phyloP scores from a whole-genome alignment of 371 early-diverging fungal species.

The Syncephalis plumigaleata region DNA sequence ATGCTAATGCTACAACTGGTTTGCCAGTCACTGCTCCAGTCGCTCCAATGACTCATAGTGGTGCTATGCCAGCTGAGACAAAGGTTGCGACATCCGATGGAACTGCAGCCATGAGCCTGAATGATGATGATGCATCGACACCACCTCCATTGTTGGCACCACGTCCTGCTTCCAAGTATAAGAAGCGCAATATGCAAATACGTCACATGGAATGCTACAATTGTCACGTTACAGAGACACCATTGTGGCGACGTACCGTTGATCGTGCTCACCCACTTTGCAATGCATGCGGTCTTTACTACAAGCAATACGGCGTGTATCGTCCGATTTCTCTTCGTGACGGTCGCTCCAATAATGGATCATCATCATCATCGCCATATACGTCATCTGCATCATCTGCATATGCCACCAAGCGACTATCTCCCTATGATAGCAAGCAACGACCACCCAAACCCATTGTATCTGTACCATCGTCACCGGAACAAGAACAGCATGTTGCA shows the following conservation, averaged over 20 bases:
- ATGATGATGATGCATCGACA: too few species aligned
- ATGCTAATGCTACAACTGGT: conserved; percentile 17
- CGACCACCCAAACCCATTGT: not conserved
- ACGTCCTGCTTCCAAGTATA: too few species aligned
- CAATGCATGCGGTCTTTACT: conserved; percentile 75
- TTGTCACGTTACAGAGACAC: conserved; percentile 58
- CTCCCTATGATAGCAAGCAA: conserved; percentile 1
- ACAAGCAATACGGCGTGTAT: conserved; percentile 51
- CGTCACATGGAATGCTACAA: conserved; percentile 63
- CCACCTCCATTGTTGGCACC: too few species aligned
- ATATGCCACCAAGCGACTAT: conserved; percentile 5
- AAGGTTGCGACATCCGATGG: too few species aligned
- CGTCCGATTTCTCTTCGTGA: conserved; percentile 40
- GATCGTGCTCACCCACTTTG: conserved; percentile 61
- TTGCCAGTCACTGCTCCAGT: too few species aligned
- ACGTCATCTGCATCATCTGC: conserved; percentile 7
- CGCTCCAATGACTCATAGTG: too few species aligned
- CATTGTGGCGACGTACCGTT: conserved; percentile 64
- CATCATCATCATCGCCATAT: too few species aligned
- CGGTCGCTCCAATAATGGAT: conserved; percentile 1
- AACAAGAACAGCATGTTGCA: not conserved
- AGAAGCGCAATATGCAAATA: too few species aligned
- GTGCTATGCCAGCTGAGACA: too few species aligned
- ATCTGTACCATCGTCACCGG: conserved; percentile 1
- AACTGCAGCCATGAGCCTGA: too few species aligned